Evolutionary conservation across 768 basidiomycete genomes (phyloP), one percentile per base, ranked within the genome.

Genomic region (Podaxis rugospora): DNA sequence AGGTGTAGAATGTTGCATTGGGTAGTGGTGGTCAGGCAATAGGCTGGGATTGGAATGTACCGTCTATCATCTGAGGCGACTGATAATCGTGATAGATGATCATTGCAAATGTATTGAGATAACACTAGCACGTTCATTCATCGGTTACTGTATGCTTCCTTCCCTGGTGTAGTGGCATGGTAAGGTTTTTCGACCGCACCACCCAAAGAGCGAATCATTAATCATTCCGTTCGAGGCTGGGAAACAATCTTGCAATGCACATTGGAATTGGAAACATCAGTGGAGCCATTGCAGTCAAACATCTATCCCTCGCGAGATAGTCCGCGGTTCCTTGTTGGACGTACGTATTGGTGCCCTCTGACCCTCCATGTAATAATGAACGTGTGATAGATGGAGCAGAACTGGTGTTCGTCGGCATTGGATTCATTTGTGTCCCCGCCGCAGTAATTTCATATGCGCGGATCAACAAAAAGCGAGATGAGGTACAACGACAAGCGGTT

Each of bases 321-420:
- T 3, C 88, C 89, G 2, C 78, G 84, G 2, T 90, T 80, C 66
- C 71, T 83, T 40, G 66, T 87, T 46, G 88, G 89, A 23, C 84
- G 88, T 89, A 66, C 65, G 85, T 79, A 32, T 1, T 56, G 10
- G 51, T 37, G 21, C 21, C 44, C 55, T 16, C 13, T 21, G 32
- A 16, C 21, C 23, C 51, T 25, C 51, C 16, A 4, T 13, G 21
- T 50, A 0, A 36, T 37, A 46, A 54, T 18, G 42, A 28, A 36
- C 51, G 54, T 56, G 21, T 36, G 3, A n/a, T 50, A 88, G 87
- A 88, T 65, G 85, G 74, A 1, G 52, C 87, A 13, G 86, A 87
- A 69, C 73, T 89, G 21, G 86, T 86, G 84, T 87, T 89, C 60
- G 78, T 88, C 18, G 83, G 82, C 3, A 84, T 90, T 35, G 87